phyloP scores from a whole-genome alignment of 169 alveolate species.

The Plasmodium vivax region DNA sequence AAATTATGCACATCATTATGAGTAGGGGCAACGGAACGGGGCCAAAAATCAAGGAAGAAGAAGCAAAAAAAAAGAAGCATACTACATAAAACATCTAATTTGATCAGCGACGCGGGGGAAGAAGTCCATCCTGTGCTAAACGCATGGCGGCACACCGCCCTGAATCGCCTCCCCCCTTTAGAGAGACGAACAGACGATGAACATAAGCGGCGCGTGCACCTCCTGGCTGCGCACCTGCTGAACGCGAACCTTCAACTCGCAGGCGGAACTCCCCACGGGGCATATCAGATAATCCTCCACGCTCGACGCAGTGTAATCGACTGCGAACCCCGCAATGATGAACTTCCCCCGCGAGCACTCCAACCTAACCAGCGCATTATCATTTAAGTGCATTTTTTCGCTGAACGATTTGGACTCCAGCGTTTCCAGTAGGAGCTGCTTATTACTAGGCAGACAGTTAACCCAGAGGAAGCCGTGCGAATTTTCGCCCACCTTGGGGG shows the following conservation, averaged over 20 bases:
- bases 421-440: slow-evolving; percentile 8
- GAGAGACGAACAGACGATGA: slow-evolving; percentile 69
- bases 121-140: neutral
- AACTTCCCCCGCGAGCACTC: slow-evolving; percentile 49
- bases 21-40: neutral
- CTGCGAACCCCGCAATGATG: slow-evolving; percentile 72
- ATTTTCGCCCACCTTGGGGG: neutral
- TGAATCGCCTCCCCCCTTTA: neutral
- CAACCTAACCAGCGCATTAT: slow-evolving; percentile 20
- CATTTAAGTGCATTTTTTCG: slow-evolving; percentile 34
- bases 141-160: neutral
- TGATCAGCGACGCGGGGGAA: neutral
- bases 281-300: slow-evolving; percentile 27
- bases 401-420: slow-evolving; percentile 54
- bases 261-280: slow-evolving; percentile 61
- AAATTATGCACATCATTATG: neutral
- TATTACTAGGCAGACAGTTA: slow-evolving; percentile 51
- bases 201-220: slow-evolving; percentile 50
- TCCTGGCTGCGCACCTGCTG: slow-evolving; percentile 7
- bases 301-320: slow-evolving; percentile 55
- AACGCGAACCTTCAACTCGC: slow-evolving; percentile 62
- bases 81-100: neutral
- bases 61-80: no score
- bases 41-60: neutral
- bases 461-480: slow-evolving; percentile 55